phyloP scores from a whole-genome alignment of 768 basidiomycete species.

The Mycena filopes region DNA sequence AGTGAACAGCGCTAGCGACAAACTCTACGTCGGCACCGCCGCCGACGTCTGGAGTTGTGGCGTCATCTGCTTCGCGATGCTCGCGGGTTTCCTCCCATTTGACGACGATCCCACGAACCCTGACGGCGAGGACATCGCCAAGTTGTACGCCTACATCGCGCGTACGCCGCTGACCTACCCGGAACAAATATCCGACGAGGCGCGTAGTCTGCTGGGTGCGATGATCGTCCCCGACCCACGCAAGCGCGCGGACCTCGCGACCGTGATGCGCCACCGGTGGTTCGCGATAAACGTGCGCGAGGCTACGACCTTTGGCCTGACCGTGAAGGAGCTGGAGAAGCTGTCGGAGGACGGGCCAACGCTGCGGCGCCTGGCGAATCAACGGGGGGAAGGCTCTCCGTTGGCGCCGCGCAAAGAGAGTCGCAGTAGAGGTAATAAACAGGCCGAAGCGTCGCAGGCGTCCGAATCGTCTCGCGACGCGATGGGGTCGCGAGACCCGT shows the following conservation, averaged over 20 bases:
- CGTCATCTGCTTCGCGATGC: slow-evolving; percentile 96
- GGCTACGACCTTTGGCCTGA: slow-evolving; percentile 68
- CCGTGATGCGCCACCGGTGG: slow-evolving; percentile 93
- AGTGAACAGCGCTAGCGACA: too few relatives aligned
- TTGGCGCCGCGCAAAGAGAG: slow-evolving; percentile 1
- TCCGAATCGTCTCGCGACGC: too few relatives aligned
- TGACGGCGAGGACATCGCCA: slow-evolving; percentile 98
- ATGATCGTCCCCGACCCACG: slow-evolving; percentile 96
- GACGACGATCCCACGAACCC: slow-evolving; percentile 99
- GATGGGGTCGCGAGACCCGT: not conserved
- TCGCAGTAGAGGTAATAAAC: slow-evolving; percentile 15
- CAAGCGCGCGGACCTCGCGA: slow-evolving; percentile 76
- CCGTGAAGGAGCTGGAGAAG: slow-evolving; percentile 81
- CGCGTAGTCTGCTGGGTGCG: slow-evolving; percentile 81
- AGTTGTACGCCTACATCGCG: slow-evolving; percentile 98
- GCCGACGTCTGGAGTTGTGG: slow-evolving; percentile 99
- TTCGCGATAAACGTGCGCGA: slow-evolving; percentile 63
- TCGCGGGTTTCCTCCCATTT: slow-evolving; percentile 95
- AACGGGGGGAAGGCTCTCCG: not conserved
- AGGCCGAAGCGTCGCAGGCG: not conserved
- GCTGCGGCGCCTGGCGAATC: slow-evolving; percentile 79
- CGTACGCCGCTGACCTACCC: slow-evolving; percentile 96
- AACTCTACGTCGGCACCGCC: slow-evolving; percentile 95
- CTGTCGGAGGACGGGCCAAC: slow-evolving; percentile 86
- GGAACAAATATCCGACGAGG: slow-evolving; percentile 87